A percentile compares a stretch with the other conserved stretches of the same genome.
These are phyloP conservation scores for Aquilaria sinensis DNA, from an alignment of 345 rosid genomes.

Conservation along the genomic window DNA sequence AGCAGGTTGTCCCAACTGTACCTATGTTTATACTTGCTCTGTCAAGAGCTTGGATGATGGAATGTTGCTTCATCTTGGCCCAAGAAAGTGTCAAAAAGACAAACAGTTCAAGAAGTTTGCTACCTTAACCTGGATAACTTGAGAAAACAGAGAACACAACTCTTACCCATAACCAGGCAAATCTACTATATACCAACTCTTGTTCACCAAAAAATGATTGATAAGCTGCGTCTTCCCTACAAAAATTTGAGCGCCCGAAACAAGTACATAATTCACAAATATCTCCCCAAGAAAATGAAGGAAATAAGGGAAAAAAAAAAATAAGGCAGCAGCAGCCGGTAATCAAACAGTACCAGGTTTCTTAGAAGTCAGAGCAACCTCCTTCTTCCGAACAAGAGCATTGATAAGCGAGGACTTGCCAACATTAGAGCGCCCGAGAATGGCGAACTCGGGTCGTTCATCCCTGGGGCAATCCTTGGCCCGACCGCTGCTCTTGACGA, in stretches of 20 bases:
- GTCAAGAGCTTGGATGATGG: too few relatives aligned
- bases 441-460: constrained; percentile 80
- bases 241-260: background rate
- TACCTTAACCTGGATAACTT: too few relatives aligned
- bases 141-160: background rate
- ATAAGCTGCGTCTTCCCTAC: constrained; percentile 95
- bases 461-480: constrained; percentile 89
- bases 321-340: too few relatives aligned
- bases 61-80: too few relatives aligned
- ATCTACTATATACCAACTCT: constrained; percentile 94
- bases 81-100: too few relatives aligned
- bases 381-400: constrained; percentile 72
- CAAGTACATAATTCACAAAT: background rate
- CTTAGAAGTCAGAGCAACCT: constrained; percentile 96
- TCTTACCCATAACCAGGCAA: constrained; percentile 96
- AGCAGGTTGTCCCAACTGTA: too few relatives aligned
- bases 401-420: constrained; percentile 96
- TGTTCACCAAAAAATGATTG: constrained; percentile 90
- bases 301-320: too few relatives aligned
- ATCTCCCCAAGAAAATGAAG: background rate
- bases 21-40: too few relatives aligned
- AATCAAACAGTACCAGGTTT: constrained; percentile 52
- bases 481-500: constrained; percentile 79
- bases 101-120: too few relatives aligned
- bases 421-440: constrained; percentile 88